A percentile compares a stretch with the other conserved stretches of the same genome.
phyloP scores from a whole-genome alignment of 2,329 filamentous ascomycete genomes.

The Leptographium lundbergii region DNA sequence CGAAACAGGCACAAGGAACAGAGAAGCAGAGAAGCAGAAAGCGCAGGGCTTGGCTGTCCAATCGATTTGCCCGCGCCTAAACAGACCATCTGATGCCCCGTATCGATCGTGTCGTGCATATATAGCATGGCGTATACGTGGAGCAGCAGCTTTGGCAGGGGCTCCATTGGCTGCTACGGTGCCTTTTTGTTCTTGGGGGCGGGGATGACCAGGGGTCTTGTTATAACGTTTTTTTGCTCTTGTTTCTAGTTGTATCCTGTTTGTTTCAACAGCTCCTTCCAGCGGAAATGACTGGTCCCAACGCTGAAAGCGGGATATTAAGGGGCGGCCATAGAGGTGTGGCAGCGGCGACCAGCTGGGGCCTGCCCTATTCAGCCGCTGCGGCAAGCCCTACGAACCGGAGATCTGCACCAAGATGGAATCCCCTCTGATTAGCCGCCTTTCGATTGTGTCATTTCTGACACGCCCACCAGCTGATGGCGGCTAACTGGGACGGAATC shows the following conservation, averaged over 20 bases:
- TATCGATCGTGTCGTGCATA: background rate
- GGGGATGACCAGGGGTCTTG: background rate
- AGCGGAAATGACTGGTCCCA: background rate
- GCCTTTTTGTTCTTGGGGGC: background rate
- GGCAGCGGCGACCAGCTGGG: background rate
- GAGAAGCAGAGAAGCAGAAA: background rate
- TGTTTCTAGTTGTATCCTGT: background rate
- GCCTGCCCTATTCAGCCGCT: background rate
- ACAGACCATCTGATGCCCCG: background rate
- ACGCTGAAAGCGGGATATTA: background rate
- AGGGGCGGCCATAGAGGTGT: background rate
- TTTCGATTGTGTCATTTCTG: background rate
- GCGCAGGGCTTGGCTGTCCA: background rate
- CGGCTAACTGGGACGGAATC: background rate
- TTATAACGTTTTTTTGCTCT: background rate
- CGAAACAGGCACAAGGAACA: background rate
- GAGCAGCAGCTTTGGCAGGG: background rate
- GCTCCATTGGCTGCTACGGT: background rate
- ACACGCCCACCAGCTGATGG: background rate
- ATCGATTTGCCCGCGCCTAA: slow-evolving; percentile 3
- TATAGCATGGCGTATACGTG: background rate
- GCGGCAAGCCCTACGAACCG: background rate
- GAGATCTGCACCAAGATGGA: background rate
- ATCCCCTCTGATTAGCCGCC: too few relatives aligned
- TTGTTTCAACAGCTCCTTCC: too few relatives aligned